phyloP scores from a whole-genome alignment of 495 filamentous ascomycete genomes.

The Penicillium simplicissimum region DNA sequence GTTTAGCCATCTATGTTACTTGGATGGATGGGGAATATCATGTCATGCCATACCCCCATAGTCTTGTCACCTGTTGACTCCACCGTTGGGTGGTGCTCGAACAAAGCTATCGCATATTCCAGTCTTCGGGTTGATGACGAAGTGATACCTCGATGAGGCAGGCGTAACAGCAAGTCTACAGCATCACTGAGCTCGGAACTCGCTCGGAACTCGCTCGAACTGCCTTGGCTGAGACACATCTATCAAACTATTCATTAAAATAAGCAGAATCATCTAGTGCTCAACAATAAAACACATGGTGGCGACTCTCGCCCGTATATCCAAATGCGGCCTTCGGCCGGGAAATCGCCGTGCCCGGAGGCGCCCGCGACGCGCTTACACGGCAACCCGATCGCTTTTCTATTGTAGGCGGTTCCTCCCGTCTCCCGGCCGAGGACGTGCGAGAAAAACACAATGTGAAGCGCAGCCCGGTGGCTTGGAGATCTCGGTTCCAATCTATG shows the following conservation, averaged over 20 bases:
- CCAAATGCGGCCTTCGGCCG: constrained; percentile 4
- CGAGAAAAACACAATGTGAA: constrained; percentile 1
- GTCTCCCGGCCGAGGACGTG: constrained; percentile 5
- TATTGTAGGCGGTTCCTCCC: not conserved
- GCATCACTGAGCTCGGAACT: not conserved
- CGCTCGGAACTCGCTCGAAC: no score
- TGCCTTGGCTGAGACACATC: not conserved
- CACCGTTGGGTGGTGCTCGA: not conserved
- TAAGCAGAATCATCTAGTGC: no score
- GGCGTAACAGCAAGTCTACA: not conserved
- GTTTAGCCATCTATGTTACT: not conserved
- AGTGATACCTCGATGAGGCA: not conserved
- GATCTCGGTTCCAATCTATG: not conserved
- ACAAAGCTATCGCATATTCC: not conserved
- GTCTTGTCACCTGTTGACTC: not conserved
- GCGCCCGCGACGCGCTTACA: constrained; percentile 12
- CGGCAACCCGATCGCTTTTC: constrained; percentile 11
- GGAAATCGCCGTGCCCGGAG: constrained; percentile 5
- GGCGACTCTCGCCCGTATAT: not conserved
- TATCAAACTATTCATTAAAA: not conserved
- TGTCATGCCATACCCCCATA: not conserved
- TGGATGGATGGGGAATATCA: not conserved
- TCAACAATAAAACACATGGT: not conserved
- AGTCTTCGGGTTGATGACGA: not conserved
- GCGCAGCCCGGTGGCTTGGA: constrained; percentile 6